phyloP scores from a whole-genome alignment of 345 rosid genomes.

The Turritis glabra region DNA sequence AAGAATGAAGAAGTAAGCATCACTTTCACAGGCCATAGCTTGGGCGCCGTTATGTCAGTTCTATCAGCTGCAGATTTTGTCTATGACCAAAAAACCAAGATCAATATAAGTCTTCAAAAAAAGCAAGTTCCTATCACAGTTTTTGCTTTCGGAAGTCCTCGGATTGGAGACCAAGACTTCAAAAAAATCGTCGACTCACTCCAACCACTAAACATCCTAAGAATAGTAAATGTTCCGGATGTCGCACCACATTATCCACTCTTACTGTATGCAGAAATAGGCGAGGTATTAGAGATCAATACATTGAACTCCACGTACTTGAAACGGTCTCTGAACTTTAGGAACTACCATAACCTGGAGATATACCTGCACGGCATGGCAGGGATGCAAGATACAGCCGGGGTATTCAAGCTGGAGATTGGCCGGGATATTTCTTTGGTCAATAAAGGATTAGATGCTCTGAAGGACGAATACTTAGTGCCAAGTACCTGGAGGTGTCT shows the following conservation, averaged over 20 bases:
- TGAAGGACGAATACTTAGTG: conserved; percentile 47
- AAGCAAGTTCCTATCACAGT: conserved; percentile 50
- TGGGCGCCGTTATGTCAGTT: conserved; percentile 58
- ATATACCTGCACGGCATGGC: conserved; percentile 43
- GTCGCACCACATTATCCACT: conserved; percentile 41
- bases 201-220: conserved; percentile 25
- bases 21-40: conserved; percentile 61
- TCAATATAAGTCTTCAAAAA: background rate
- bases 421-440: conserved; percentile 39
- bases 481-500: conserved; percentile 54
- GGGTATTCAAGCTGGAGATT: conserved; percentile 34
- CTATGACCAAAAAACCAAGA: conserved; percentile 34
- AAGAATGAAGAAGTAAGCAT: conserved; percentile 65
- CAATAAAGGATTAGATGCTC: conserved; percentile 38
- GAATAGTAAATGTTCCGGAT: conserved; percentile 40
- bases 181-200: conserved; percentile 13
- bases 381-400: conserved; percentile 32
- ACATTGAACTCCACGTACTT: conserved; percentile 39
- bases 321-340: conserved; percentile 38
- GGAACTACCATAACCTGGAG: conserved; percentile 42
- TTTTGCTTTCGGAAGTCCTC: conserved; percentile 56
- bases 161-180: conserved; percentile 49
- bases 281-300: conserved; percentile 32
- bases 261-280: conserved; percentile 26
- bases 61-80: conserved; percentile 59